Evolutionary conservation across 2,329 filamentous ascomycete genomes (phyloP), one percentile per base, ranked within the genome.

Genomic region (Sordariomycetes sp.): DNA sequence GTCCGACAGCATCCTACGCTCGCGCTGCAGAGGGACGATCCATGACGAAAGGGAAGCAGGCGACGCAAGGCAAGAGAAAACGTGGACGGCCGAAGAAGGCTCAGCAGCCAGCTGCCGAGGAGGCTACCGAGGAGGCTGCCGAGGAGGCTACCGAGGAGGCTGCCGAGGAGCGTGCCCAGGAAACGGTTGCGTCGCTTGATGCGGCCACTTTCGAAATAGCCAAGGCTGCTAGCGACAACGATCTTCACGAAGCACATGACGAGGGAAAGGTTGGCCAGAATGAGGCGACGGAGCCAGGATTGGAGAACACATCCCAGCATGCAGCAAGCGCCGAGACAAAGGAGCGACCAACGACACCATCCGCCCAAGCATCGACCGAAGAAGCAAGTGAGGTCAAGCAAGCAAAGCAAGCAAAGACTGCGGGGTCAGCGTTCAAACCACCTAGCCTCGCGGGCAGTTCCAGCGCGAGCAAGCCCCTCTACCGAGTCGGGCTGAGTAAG

Each of bases 401-500:
- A 39, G 32, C 41, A 36, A n/a, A n/a, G n/a, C n/a, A n/a, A n/a
- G n/a, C n/a, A n/a, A n/a, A n/a, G n/a, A n/a, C n/a, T n/a, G n/a
- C n/a, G n/a, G n/a, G n/a, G n/a, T n/a, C n/a, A n/a, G 25, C 28
- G 23, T 12, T 11, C 32, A 39, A 40, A 26, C 18, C 37, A 29
- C 16, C 16, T 23, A 15, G 24, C 27, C 17, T 18, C 12, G n/a
- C n/a, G n/a, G n/a, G n/a, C n/a, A n/a, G n/a, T n/a, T 11, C 19
- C 45, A 38, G 26, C 28, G 30, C 42, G 41, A 31, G 46, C 11
- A 68, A 63, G 39, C 64, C 65, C 12, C 41, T 60, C 12, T 69
- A 66, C 40, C 58, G 69, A 12, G 67, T 73, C 35, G 69, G 69
- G 4, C 48, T 72, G 42, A 72, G 68, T 53, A 70, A 61, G 48